Base-by-base conservation (phyloP, 2,329 filamentous ascomycete genomes). In the Hypoxylon sp. region DNA sequence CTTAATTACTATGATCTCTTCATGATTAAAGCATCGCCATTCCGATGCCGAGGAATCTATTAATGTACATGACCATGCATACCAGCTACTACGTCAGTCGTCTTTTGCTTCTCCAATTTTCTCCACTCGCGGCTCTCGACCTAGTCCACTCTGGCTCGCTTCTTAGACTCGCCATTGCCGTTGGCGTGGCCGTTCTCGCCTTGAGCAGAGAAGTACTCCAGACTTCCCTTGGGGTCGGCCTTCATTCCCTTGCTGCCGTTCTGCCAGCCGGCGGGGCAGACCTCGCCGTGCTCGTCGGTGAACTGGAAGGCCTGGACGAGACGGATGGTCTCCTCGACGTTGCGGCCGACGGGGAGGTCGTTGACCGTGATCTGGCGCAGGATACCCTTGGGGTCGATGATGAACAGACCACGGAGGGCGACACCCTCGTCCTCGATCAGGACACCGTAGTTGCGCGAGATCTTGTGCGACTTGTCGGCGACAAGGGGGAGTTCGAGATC, bases 261-360 rank as follows among this genome's bases (percentile, higher is more conserved):
- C 52, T 73, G 71, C 77, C 77, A 79, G 63, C 76, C 77, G 44
- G 77, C 77, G 32, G 77, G 77, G 71, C 77, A 92, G 46, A 90
- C 81, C 68, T 90, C 85, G 72, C 91, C 91, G 78, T 89, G 90
- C 62, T 90, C 88, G 61, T 92, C 88, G 8, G 89, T 89, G 76
- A 93, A 90, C 71, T 92, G 89, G 70, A 91, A 91, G 4, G 88
- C 87, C 60, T 87, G 79, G 51, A 86, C 81, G 1, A 88, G 86
- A 26, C 84, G 81, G 61, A 85, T 75, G 2, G 81, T 80, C 73
- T 87, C 84, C 66, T 85, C 81, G 45, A 87, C 84, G 60, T 80
- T 78, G 60, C 84, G 81, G 53, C 84, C 83, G 57, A 87, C 82
- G 54, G 83, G 81, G 21, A 85, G 76, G 63, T 87, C 83, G 71